Evolutionary conservation across 345 rosid species (phyloP), one percentile per base, ranked within the genome.

Genomic region (Populus nigra): DNA sequence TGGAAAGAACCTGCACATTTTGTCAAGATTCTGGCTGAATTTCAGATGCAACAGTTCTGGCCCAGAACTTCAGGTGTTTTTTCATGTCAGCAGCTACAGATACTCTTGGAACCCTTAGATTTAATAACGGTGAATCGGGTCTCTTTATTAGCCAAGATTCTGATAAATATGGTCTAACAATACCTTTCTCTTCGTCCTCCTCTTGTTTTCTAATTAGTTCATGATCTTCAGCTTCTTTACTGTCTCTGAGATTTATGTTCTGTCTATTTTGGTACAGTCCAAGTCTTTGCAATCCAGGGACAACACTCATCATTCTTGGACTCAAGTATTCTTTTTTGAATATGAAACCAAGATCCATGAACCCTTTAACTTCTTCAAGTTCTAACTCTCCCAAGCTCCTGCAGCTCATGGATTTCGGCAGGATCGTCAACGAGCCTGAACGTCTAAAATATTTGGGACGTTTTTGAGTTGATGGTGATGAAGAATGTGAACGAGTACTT

Each of bases 351-450:
- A 89, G 88, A 79, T 88, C 91, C 89, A 89, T 80, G 71, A 89
- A 89, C 84, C 92, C 92, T 87, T 87, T 86, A 31, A 91, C 85
- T 83, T 91, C 94, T 78, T 91, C 90, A 76, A 91, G 85, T 74
- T 91, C 94, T 39, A 91, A 74, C 59, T 89, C 91, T 69, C 77
- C 73, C 20, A 76, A 69, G 83, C 82, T 89, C 80, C 84, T 82
- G 76, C 81, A 83, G 65, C 89, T 88, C 86, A 43, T 79, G 45
- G 84, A 82, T 73, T 87, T 86, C 72, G 71, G 73, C 33, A 84
- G 80, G 29, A 43, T 78, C 69, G 75, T 68, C 49, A 45, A 38
- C 9, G 36, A 9, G 3, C n/a, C 1, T 35, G 74, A 65, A 73
- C 22, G 75, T 73, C 79, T 61, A n/a, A 25, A 31, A 25, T 18